Evolutionary conservation across 202 grass and related monocot species (phyloP), one percentile per base, ranked within the genome.

Genomic region (Bolboschoenoplectus hybrid): DNA sequence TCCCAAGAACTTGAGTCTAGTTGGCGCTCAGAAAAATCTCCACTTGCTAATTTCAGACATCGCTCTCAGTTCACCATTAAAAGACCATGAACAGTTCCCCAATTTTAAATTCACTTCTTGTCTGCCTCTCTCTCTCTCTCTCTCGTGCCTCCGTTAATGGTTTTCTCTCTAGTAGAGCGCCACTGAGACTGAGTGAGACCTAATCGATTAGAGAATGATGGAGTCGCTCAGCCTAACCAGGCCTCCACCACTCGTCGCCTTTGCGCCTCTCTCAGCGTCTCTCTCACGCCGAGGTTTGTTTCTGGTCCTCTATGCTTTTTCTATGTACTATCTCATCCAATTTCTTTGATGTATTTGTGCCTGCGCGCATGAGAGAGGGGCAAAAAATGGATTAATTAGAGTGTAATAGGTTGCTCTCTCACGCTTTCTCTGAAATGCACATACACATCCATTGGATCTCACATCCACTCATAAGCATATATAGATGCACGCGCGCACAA

Each of bases 281-380:
- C 12, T 34, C 81, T 55, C 81, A 19, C 81, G 2, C 63, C 60
- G 64, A 84, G 81, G 81, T 84, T 70, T 40, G n/a, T 41, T 67
- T 55, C 50, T 84, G 39, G 35, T 78, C 52, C 52, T 58, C 36
- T 75, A 14, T 34, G 10, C 20, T 75, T 13, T 1, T 75, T 67
- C 36, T n/a, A 34, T 55, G 2, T 70, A 77, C 43, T 10, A 39
- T 12, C 32, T 66, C 63, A 9, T 66, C 63, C 34, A 10, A 38
- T 51, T 77, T 77, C n/a, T 19, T 55, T 7, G 36, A 16, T 55
- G 70, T 47, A 40, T 67, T 63, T 74, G 45, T 50, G 52, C 14
- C 2, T n/a, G 14, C 6, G 34, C 14, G 2, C 52, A 40, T 38
- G 34, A 56, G 13, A 47, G 69, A 9, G 67, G 6, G 17, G 17